phyloP scores from a whole-genome alignment of 2,329 filamentous ascomycete species.

The Knoxdaviesia proteae region DNA sequence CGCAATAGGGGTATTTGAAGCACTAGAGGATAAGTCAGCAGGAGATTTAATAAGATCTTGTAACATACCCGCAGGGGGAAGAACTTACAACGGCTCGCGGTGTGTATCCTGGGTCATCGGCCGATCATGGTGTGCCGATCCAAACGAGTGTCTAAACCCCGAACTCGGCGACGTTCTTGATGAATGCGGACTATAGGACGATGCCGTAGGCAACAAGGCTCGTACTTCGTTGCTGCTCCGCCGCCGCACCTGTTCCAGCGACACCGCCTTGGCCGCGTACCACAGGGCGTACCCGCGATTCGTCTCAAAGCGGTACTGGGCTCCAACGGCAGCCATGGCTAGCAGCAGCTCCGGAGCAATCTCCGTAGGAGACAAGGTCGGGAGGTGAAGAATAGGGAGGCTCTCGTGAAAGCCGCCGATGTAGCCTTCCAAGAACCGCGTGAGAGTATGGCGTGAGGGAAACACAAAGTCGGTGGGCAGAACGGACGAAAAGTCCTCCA shows the following conservation, averaged over 20 bases:
- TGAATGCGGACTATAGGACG: constrained; percentile 38
- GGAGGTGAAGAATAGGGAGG: constrained; percentile 41
- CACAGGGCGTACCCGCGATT: constrained; percentile 37
- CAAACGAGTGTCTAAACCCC: constrained; percentile 36
- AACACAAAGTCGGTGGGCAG: constrained; percentile 43
- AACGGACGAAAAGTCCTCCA: constrained; percentile 39
- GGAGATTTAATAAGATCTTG: neutral
- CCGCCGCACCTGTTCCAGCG: constrained; percentile 35
- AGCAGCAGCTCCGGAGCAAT: constrained; percentile 47
- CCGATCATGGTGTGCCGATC: constrained; percentile 34
- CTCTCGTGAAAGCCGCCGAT: constrained; percentile 43
- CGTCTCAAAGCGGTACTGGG: constrained; percentile 42
- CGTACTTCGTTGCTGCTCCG: constrained; percentile 35
- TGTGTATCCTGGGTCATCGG: constrained; percentile 36
- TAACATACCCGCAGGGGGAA: neutral
- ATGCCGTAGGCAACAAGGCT: constrained; percentile 31
- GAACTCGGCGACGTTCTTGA: constrained; percentile 36
- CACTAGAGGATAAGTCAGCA: constrained; percentile 15
- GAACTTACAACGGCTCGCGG: constrained; percentile 35
- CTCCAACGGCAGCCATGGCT: constrained; percentile 45
- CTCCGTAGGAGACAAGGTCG: constrained; percentile 41
- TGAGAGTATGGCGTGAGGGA: constrained; percentile 47
- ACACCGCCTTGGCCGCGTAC: constrained; percentile 38
- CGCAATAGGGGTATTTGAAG: constrained; percentile 36
- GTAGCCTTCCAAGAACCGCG: constrained; percentile 49